Conservation (phyloP, 495 filamentous ascomycete species). For the Xanthoparmelia taractica region DNA sequence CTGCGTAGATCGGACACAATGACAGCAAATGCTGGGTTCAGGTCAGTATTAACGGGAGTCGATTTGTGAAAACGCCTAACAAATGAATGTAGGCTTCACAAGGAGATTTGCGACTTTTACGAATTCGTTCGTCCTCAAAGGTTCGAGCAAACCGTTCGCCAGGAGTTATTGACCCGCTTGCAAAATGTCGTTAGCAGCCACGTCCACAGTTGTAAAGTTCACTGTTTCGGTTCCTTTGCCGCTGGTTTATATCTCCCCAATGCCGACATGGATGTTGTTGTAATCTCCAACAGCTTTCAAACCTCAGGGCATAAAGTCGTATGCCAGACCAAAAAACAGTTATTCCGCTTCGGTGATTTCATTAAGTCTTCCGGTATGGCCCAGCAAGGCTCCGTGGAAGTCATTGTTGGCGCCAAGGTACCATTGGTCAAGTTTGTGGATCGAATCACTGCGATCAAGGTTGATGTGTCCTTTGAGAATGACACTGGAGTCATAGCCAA, state of each 20-base stretch:
- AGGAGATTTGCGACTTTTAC: conserved; percentile 82
- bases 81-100: conserved; percentile 55
- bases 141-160: conserved; percentile 68
- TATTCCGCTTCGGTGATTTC: conserved; percentile 42
- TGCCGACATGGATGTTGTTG: conserved; percentile 86
- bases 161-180: conserved; percentile 60
- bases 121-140: conserved; percentile 66
- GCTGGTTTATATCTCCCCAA: conserved; percentile 85
- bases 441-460: conserved; percentile 57
- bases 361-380: conserved; percentile 46
- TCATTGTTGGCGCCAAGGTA: conserved; percentile 70
- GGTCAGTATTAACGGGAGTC: conserved; percentile 6
- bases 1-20: conserved; percentile 23
- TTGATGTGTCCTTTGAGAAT: conserved; percentile 95
- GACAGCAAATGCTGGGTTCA: conserved; percentile 30
- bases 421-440: conserved; percentile 91
- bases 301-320: conserved; percentile 36
- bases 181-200: conserved; percentile 43
- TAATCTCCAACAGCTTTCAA: conserved; percentile 60
- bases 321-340: conserved; percentile 39
- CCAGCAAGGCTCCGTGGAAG: conserved; percentile 45
- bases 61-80: conserved; percentile 7
- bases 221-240: conserved; percentile 83
- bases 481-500: conserved; percentile 68
- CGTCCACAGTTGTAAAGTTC: conserved; percentile 51